Evolutionary conservation across 169 alveolate genomes (phyloP), one percentile per base, ranked within the genome.

Genomic region (Eimeria maxima): DNA sequence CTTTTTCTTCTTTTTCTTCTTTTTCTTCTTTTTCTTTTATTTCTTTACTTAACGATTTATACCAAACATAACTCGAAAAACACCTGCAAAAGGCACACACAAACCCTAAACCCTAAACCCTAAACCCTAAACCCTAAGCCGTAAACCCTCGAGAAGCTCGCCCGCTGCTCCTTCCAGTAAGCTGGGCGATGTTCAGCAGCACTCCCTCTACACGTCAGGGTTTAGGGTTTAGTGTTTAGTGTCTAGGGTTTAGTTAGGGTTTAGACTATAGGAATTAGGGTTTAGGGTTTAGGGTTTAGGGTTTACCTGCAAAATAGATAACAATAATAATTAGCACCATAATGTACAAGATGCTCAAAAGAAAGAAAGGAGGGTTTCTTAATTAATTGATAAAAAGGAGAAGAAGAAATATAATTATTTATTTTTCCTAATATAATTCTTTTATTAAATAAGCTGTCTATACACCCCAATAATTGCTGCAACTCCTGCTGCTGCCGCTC

Each of bases 281-380:
- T 11, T 22, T 67, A 67, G 76, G 80, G 80, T 69, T 69, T 69
- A 69, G 80, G 80, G 80, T 57, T 57, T 57, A 57, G 67, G 67
- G 67, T 57, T 57, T 57, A 18, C 67, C 67, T 57, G 67, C 67
- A 29, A 13, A 29, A 69, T 44, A 33, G 80, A 55, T 96, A 96
- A 81, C 95, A 92, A 74, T 65, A 96, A 83, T 96, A 96, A 74
- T 73, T 92, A 1, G 95, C 97, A 3, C 97, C 97, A 44, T 96
- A 96, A 69, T 96, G 96, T 4, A 96, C 88, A 33, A 96, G 83
- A 76, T 96, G 97, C 90, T 89, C 95, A 57, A 96, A 96, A 2
- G 78, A 63, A 27, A 94, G 42, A 57, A 89, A 38, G 18, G 92
- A 92, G 45, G 97, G 97, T 53, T 13, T 80, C 8, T 95, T 81